Base-by-base conservation (phyloP, 768 basidiomycete species). In the Sarcodon sp. region DNA sequence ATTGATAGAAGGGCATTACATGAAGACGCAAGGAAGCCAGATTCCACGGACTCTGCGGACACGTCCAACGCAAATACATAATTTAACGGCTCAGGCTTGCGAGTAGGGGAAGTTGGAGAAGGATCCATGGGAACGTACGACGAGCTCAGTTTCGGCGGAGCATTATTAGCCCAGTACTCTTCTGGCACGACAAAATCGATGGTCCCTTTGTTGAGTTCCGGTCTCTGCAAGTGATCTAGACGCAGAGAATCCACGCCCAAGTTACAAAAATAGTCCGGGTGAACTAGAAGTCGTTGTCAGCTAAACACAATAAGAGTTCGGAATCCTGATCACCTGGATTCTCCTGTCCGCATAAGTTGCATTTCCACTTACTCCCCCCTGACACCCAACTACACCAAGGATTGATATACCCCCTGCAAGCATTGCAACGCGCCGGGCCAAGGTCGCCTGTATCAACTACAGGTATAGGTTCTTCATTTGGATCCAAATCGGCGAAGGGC, bases 1-100 rank as follows among this genome's bases (percentile, higher is more conserved):
- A 80, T 63, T 11, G 71, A 71, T 35, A 72, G 66, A 18, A 98
- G 66, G 3, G 73, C 69, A 12, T 69, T 64, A 59, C 88, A 91
- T 4, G 80, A 77, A 16, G 79, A 69, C 39, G 65, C 64, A 33
- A 93, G 65, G 51, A 92, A 76, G 0, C 90, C 92, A 2, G 80
- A 77, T 36, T 68, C 66, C 1, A 81, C 69, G 8, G 88, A 72
- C 11, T 80, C 79, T 49, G 66, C 64, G 7, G 86, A 86, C 34
- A 93, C 81, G 55, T 99, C 96, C 47, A 99, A 70, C 0, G 80
- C 83, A 55, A 98, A 93, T n/a, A 98, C 64, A 56, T 79, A 83
- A 44, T 79, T 72, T 62, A 97, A 68, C 0, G 87, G 76, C 43
- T 64, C 61, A 1, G 89, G 90, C 43, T 60, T 54, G 51, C 80